Conservation (phyloP, 1,284 basidiomycete species). For the Taiwanofungus camphoratus region DNA sequence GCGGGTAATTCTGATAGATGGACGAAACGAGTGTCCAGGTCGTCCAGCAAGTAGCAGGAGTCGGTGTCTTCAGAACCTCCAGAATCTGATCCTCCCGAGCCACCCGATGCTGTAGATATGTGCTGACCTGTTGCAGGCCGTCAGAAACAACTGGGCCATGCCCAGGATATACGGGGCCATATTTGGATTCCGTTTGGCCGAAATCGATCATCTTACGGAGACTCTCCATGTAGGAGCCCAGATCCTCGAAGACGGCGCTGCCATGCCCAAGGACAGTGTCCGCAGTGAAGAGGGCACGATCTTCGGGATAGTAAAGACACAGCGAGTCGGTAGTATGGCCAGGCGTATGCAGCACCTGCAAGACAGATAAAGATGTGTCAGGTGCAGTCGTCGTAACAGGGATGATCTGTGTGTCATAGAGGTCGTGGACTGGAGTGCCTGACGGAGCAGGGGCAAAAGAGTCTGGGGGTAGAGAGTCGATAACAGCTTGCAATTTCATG, state of each 20-base stretch:
- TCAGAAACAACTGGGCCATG: constrained; percentile 78
- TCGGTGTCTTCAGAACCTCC: constrained; percentile 40
- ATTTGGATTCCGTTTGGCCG: constrained; percentile 25
- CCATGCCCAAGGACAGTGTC: constrained; percentile 92
- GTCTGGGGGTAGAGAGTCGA: constrained; percentile 36
- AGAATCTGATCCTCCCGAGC: constrained; percentile 82
- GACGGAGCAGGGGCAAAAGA: constrained; percentile 38
- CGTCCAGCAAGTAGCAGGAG: constrained; percentile 41
- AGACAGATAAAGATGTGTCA: constrained; percentile 15
- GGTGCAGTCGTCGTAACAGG: constrained; percentile 20
- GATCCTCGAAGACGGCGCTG: constrained; percentile 86
- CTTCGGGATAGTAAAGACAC: constrained; percentile 57
- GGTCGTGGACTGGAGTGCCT: constrained; percentile 47
- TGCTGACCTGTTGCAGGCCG: constrained; percentile 52
- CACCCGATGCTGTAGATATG: constrained; percentile 79
- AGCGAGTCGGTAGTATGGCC: constrained; percentile 91
- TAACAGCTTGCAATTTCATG: constrained; percentile 33
- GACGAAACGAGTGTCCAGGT: constrained; percentile 59
- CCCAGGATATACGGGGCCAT: constrained; percentile 70
- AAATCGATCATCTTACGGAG: constrained; percentile 59
- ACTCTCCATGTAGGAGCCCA: constrained; percentile 66
- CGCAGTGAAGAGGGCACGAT: constrained; percentile 77
- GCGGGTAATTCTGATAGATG: constrained; percentile 70
- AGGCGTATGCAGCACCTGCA: constrained; percentile 79
- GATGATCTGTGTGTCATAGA: constrained; percentile 50